Evolutionary conservation across 345 rosid species (phyloP), one percentile per base, ranked within the genome.

Genomic region (Isatis tinctoria): DNA sequence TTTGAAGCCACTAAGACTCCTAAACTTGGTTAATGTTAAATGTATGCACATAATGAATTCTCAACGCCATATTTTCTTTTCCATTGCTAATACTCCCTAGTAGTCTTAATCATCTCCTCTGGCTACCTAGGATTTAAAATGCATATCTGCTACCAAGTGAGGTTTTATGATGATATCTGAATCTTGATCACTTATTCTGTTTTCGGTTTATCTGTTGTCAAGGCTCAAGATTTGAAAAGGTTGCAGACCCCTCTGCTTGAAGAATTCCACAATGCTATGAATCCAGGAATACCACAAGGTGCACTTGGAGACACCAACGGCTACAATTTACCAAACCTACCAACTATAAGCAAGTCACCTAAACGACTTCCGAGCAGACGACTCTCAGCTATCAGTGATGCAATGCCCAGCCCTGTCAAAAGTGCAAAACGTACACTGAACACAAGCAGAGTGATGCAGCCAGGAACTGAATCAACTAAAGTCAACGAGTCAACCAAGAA

Each of bases 161-260:
- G 51, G 33, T 9, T 59, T 74, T 47, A 13, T 45, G 66, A 51
- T 56, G 41, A 54, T 20, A 70, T 76, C 24, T 63, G 44, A 64
- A 54, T 28, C 47, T 69, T 63, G 2, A 13, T 12, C 10, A 18
- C 56, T 41, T 20, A 0, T 39, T 47, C 20, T 47, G n/a, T 45
- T 45, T 5, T 45, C 1, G 53, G 13, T 63, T 47, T 36, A 13
- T n/a, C 26, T 60, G 32, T 63, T 73, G n/a, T 53, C 40, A 60
- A 93, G 98, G 97, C 92, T 78, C 72, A 91, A 54, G 96, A 91
- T 53, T 80, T 91, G 69, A 89, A 87, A 85, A 91, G 63, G 76
- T 75, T 93, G 75, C 96, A 90, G 74, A 78, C 96, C 17, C 98
- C 97, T 67, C 77, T 94, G 20, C 89, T 84, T 22, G 93, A 91